A percentile compares a stretch with the other conserved stretches of the same genome.
These are phyloP conservation scores for Clavispora carvajalis DNA, from an alignment of 805 yeast genomes.

Conservation along the genomic window DNA sequence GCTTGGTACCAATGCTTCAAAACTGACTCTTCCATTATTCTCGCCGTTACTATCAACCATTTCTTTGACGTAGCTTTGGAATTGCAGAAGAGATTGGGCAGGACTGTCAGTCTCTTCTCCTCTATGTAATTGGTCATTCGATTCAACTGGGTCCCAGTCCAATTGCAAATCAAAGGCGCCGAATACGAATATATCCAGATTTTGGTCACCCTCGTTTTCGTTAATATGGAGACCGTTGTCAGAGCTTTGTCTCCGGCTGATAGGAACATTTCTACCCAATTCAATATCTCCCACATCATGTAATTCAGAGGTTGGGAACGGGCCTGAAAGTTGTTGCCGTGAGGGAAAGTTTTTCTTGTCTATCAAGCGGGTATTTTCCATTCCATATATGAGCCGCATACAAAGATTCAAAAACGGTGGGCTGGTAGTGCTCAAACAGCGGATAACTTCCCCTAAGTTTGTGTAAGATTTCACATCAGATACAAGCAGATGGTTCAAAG, in stretches of 20 bases:
- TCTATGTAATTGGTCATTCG: background rate
- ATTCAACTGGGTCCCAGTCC: background rate
- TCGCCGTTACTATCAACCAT: background rate
- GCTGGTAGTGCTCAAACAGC: background rate
- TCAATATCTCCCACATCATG: slow-evolving; percentile 7
- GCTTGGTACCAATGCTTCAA: background rate
- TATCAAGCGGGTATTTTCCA: background rate
- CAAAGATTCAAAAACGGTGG: slow-evolving; percentile 2
- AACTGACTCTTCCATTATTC: background rate
- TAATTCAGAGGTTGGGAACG: background rate
- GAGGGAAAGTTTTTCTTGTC: background rate
- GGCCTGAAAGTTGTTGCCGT: background rate
- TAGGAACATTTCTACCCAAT: slow-evolving; percentile 6
- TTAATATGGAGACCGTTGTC: background rate
- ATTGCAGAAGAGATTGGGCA: background rate
- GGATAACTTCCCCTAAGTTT: background rate
- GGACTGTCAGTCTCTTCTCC: too few species aligned
- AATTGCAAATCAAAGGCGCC: background rate
- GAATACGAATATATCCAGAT: background rate
- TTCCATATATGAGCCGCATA: slow-evolving; percentile 7
- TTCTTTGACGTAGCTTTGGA: background rate
- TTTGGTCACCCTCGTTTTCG: background rate
- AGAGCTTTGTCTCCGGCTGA: background rate
- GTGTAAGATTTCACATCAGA: background rate
- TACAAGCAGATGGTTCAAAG: background rate